Percentiles rank a stretch among this genome's conserved stretches.
These are phyloP conservation scores for Cryptococcus sp. DNA, from an alignment of 1,284 basidiomycete species.

Conservation along the genomic window DNA sequence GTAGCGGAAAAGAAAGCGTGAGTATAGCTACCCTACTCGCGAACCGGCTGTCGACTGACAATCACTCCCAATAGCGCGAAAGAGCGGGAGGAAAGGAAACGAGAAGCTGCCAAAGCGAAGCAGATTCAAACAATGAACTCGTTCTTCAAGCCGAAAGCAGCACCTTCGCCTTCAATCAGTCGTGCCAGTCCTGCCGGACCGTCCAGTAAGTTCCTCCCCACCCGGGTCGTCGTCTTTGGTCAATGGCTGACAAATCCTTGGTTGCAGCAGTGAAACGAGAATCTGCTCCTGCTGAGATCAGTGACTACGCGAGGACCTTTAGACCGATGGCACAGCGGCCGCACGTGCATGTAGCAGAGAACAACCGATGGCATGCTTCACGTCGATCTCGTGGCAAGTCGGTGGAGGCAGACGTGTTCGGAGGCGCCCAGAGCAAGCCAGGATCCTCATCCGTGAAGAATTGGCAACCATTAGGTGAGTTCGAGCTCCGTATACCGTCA, in stretches of 20 bases:
- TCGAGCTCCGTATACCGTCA: too few relatives aligned
- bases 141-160: conserved; percentile 40
- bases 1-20: conserved; percentile 36
- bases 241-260: not conserved
- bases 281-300: conserved; percentile 7
- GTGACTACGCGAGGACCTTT: conserved; percentile 16
- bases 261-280: conserved; percentile 8
- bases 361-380: conserved; percentile 11
- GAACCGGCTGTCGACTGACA: conserved; percentile 1
- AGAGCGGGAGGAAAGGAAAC: conserved; percentile 39
- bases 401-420: not conserved
- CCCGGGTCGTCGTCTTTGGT: not conserved
- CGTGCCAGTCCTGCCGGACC: conserved; percentile 17
- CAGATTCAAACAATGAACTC: conserved; percentile 33
- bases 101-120: conserved; percentile 34
- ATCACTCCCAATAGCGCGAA: conserved; percentile 23
- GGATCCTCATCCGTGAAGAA: not conserved
- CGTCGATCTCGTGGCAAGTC: not conserved
- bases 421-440: not conserved
- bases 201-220: conserved; percentile 20
- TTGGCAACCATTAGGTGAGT: conserved; percentile 6
- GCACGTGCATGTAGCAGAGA: conserved; percentile 16
- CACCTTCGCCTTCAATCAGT: conserved; percentile 10
- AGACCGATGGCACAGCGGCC: conserved; percentile 12
- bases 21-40: conserved; percentile 8